Evolutionary conservation across 805 yeast species (phyloP).

Genomic region (Kurtzmaniella fragi): DNA sequence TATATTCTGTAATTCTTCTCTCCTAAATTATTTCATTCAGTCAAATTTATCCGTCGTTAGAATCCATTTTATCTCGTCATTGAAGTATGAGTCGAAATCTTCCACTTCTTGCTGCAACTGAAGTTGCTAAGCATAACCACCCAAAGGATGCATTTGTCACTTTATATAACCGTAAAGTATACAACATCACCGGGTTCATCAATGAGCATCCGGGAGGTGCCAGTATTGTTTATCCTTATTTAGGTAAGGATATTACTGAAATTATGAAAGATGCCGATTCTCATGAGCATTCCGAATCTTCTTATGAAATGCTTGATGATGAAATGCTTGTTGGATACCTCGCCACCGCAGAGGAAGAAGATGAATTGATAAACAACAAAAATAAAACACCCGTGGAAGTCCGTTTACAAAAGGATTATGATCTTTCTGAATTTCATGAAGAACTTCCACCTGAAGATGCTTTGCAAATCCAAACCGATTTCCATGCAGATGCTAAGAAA

Average conservation of each 20-base stretch:
- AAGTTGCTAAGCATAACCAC: slow-evolving; percentile 50
- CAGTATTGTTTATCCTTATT: slow-evolving; percentile 51
- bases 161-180: slow-evolving; percentile 71
- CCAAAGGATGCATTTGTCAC: slow-evolving; percentile 74
- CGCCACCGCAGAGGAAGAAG: slow-evolving; percentile 77
- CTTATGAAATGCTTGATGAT: slow-evolving; percentile 83
- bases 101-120: slow-evolving; percentile 56
- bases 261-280: slow-evolving; percentile 68
- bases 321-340: slow-evolving; percentile 74
- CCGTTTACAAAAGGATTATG: slow-evolving; percentile 26
- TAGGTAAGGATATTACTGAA: slow-evolving; percentile 62
- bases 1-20: not conserved
- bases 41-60: not conserved
- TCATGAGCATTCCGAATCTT: slow-evolving; percentile 80
- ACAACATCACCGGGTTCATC: slow-evolving; percentile 71
- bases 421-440: slow-evolving; percentile 44
- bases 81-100: slow-evolving; percentile 23
- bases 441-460: slow-evolving; percentile 70
- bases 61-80: not conserved
- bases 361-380: slow-evolving; percentile 59
- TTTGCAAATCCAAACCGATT: slow-evolving; percentile 76
- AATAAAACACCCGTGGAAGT: slow-evolving; percentile 58
- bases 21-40: not conserved
- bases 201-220: slow-evolving; percentile 72
- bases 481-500: slow-evolving; percentile 57